Conservation (phyloP, 805 yeast genomes). For the Lipomyces kockii region DNA sequence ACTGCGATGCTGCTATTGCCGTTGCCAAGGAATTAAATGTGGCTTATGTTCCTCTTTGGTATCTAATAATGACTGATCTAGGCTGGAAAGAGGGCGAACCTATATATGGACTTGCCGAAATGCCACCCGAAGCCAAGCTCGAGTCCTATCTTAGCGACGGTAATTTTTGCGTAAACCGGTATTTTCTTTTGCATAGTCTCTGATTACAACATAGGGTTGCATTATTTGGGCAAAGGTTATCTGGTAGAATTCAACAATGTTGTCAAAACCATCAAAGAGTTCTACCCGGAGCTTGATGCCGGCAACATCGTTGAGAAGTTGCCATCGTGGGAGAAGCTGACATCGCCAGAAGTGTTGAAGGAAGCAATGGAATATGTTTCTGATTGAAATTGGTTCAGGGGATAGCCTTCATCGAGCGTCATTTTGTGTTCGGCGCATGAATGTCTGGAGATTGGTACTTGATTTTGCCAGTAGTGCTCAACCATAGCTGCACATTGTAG, state of each 20-base stretch:
- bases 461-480: no score
- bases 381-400: no score
- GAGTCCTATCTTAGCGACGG: constrained; percentile 18
- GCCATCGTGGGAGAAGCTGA: constrained; percentile 5
- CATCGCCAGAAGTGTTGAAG: constrained; percentile 10
- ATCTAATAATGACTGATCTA: constrained; percentile 49
- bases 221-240: constrained; percentile 61
- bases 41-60: constrained; percentile 63
- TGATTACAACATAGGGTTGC: constrained; percentile 53
- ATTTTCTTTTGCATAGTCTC: constrained; percentile 49
- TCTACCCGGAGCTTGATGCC: constrained; percentile 58
- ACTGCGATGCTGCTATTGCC: constrained; percentile 55
- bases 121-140: no score
- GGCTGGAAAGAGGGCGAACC: constrained; percentile 48
- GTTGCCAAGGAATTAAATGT: constrained; percentile 54
- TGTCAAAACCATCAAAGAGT: constrained; percentile 46
- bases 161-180: constrained; percentile 34
- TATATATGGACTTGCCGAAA: no score
- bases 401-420: no score
- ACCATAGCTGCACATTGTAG: no score
- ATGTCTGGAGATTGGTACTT: no score
- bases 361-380: background rate
- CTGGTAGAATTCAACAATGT: constrained; percentile 53
- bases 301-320: constrained; percentile 49
- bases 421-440: no score